phyloP scores from a whole-genome alignment of 2,329 filamentous ascomycete genomes.

The Dactylella cylindrospora region DNA sequence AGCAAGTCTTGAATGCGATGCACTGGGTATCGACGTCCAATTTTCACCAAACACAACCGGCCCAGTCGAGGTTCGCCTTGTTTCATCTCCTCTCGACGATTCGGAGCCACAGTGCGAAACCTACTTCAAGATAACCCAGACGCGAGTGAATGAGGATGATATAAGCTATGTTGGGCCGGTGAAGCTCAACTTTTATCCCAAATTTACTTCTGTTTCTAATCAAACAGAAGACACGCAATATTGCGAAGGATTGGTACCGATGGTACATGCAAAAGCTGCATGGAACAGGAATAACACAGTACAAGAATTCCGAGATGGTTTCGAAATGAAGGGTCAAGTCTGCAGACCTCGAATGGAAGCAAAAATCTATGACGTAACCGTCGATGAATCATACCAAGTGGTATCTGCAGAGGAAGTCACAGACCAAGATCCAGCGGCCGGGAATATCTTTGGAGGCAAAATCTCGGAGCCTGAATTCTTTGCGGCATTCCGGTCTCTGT shows the following conservation, averaged over 20 bases:
- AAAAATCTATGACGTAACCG: constrained; percentile 1
- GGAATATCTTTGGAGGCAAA: constrained; percentile 7
- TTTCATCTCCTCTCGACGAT: no score
- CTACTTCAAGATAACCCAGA: no score
- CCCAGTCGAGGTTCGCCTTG: neutral
- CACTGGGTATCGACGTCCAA: constrained; percentile 44
- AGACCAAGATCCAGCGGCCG: neutral
- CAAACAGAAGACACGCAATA: no score
- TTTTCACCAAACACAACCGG: constrained; percentile 7
- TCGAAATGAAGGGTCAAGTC: constrained; percentile 1
- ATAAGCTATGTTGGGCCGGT: no score
- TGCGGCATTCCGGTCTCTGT: constrained; percentile 15
- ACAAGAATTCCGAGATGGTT: no score
- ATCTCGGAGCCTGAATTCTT: constrained; percentile 18
- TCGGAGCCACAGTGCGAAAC: no score
- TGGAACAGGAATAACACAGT: neutral
- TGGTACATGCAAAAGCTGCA: no score
- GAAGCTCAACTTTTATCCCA: no score
- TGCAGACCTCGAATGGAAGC: constrained; percentile 19
- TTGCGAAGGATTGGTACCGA: no score
- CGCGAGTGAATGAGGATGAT: no score
- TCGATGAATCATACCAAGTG: constrained; percentile 16
- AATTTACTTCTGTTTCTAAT: no score
- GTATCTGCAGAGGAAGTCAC: constrained; percentile 3
- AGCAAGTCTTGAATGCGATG: constrained; percentile 51